Base-by-base conservation (phyloP, 2,329 filamentous ascomycete species). In the Penicillium palitans region DNA sequence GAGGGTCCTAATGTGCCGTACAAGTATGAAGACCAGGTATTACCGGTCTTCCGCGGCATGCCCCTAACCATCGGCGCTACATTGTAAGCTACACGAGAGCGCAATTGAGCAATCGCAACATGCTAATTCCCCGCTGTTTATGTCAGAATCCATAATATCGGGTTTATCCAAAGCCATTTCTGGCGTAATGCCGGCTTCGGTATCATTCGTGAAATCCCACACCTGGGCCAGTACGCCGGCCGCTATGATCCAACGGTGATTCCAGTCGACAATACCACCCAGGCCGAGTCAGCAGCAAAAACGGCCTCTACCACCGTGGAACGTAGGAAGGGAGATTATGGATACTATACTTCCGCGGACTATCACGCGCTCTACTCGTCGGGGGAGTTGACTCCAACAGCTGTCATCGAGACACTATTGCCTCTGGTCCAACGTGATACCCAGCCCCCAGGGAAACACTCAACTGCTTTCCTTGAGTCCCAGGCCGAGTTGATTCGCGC, bases 291-390 rank as follows among this genome's bases (percentile, higher is more conserved):
- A 56, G 27, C 56, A 35, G 24, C 44, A 6, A 68, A 65, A 57
- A 25, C 54, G 25, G 21, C 39, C 2, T 68, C 69, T 8, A 59
- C 48, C 74, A 59, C 69, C 41, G 55, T 74, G 61, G 61, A 76
- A 75, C 72, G 72, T 72, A 66, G 71, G 50, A 70, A 67, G 47
- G 66, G 64, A 10, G 57, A 61, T 8, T 53, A 49, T 17, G 81
- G 84, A 45, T 91, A 90, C 76, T 85, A 87, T 72, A 89, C 89
- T 4, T 84, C 87, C 25, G 82, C 84, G 13, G 91, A 96, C 76
- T 96, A 92, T 71, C 87, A 91, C 71, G 82, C 84, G 52, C 83
- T 90, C 41, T 96, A 93, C 77, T 82, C 81, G 61, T 84, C 84
- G 6, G 89, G 90, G 51, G 78, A 82, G 59, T 70, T 88, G 57